Evolutionary conservation across 257 asterid genomes (phyloP).

Genomic region (Cruciata laevipes): DNA sequence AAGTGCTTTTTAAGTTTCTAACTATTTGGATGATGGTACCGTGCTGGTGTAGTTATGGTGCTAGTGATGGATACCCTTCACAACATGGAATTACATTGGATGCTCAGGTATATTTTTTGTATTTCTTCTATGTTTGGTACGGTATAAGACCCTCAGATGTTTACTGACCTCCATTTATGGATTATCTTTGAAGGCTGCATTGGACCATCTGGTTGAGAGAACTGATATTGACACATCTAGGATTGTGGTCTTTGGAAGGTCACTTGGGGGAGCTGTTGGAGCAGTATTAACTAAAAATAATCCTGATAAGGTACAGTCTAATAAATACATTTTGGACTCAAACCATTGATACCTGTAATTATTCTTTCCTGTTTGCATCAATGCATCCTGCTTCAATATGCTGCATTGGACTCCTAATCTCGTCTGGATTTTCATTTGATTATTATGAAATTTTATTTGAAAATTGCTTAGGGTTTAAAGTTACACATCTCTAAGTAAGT

Average conservation of each 20-base stretch:
- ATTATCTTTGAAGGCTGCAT: slow-evolving; percentile 63
- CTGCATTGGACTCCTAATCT: neutral
- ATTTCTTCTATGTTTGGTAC: neutral
- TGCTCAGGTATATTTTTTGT: slow-evolving; percentile 70
- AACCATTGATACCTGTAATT: neutral
- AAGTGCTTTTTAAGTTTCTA: neutral
- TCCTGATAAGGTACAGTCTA: slow-evolving; percentile 66
- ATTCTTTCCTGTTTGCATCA: neutral
- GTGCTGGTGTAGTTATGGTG: slow-evolving; percentile 71
- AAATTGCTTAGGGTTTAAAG: neutral
- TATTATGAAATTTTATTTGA: neutral
- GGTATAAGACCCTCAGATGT: neutral
- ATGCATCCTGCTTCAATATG: neutral
- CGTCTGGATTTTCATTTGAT: neutral
- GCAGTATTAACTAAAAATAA: slow-evolving; percentile 71
- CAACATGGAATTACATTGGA: slow-evolving; percentile 83
- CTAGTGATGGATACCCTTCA: slow-evolving; percentile 95
- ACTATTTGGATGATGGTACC: slow-evolving; percentile 15
- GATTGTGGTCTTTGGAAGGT: slow-evolving; percentile 92
- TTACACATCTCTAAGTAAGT: neutral
- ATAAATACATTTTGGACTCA: neutral
- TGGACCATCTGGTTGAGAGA: slow-evolving; percentile 89
- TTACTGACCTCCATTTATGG: slow-evolving; percentile 15
- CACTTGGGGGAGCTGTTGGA: slow-evolving; percentile 99
- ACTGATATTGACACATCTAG: slow-evolving; percentile 83